Base-by-base conservation (phyloP, 495 filamentous ascomycete species). In the Cercophora scortea region DNA sequence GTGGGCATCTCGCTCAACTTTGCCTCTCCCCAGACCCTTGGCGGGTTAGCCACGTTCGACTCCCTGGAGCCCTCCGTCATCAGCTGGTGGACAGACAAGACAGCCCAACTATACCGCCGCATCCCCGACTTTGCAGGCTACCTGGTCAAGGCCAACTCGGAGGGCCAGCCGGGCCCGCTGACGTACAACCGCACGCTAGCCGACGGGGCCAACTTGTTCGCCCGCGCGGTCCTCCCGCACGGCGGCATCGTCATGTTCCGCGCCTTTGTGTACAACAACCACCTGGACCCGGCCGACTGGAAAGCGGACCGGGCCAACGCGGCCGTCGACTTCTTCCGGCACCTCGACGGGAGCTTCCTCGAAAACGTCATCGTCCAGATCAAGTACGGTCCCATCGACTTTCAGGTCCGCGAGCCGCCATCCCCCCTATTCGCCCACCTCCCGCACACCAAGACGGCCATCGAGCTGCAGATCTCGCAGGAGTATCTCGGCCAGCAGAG, bases 301-400 rank as follows among this genome's bases (percentile, higher is more conserved):
- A 83, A 73, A 48, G 75, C 73, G 10, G 85, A 89, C 62, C 79
- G 85, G 3, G 85, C 84, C 7, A 86, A 86, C 43, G 84, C 83
- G 0, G 82, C 82, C 1, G 81, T 84, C 4, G 64, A 89, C 1
- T 88, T 76, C 61, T 89, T 89, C 67, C 72, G 81, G 39, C 64
- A 69, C 0, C 71, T 88, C 9, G 85, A 89, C 62, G 78, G 71
- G 12, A 57, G 82, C 56, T 87, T 89, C 44, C 79, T 82, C 19
- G 78, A 84, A 49, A 89, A 88, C 56, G 83, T 87, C 0, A 73
- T 87, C 0, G 70, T 88, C 6, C 85, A 89, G 55, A 83, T 88
- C 62, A 89, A 89, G 66, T 85, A 80, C 53, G 85, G 85, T 0
- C 83, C 84, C 0, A 87, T 88, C 57, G 85, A 89, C 62, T 89